Percentiles rank a stretch among this genome's conserved stretches.
phyloP scores from a whole-genome alignment of 495 filamentous ascomycete species.

The Trichoderma gamsii region DNA sequence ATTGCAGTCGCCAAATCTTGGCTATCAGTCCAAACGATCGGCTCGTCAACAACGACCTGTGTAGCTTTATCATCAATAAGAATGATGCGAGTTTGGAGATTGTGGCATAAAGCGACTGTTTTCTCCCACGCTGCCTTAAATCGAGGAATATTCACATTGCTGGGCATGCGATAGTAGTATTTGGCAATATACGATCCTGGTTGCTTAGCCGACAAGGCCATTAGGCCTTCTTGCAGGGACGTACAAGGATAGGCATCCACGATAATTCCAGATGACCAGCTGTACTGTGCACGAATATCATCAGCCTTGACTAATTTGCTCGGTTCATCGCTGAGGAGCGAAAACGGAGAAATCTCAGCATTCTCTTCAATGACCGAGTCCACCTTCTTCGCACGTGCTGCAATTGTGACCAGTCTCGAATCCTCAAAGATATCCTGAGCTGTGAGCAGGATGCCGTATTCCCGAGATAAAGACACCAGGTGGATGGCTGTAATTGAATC shows the following conservation, averaged over 20 bases:
- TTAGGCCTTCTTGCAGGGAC: constrained; percentile 47
- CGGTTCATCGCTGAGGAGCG: neutral
- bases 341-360: neutral
- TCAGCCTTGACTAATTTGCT: neutral
- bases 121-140: constrained; percentile 15
- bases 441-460: neutral
- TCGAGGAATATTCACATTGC: neutral
- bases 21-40: neutral
- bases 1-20: neutral
- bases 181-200: constrained; percentile 10
- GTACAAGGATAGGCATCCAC: constrained; percentile 55
- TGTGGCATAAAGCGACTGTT: neutral
- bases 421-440: constrained; percentile 37
- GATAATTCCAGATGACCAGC: constrained; percentile 23
- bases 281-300: neutral
- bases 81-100: constrained; percentile 16
- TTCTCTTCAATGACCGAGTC: neutral
- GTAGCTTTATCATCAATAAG: neutral
- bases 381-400: neutral
- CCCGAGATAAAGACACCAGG: neutral
- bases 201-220: neutral
- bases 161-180: neutral
- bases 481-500: constrained; percentile 12
- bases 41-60: neutral
- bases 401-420: constrained; percentile 25